Percentiles rank a stretch among this genome's conserved stretches.
Conservation (phyloP, 2,329 filamentous ascomycete genomes). For the Sordariomycetes sp. region DNA sequence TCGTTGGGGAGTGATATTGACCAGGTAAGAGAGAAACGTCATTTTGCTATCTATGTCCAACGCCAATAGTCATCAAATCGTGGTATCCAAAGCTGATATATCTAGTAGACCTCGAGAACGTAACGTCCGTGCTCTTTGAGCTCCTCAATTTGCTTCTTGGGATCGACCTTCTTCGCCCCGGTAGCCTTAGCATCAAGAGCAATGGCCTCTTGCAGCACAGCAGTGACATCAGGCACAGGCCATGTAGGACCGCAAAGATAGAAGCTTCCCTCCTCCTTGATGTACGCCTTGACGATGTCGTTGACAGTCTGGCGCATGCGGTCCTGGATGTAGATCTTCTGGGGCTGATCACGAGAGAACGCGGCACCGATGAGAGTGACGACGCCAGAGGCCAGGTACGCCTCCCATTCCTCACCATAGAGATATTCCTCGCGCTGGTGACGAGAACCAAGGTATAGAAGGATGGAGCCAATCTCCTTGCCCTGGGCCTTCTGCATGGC, state of each 20-base stretch:
- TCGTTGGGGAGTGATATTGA: too few species aligned
- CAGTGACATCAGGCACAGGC: slow-evolving; percentile 95
- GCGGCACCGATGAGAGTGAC: slow-evolving; percentile 89
- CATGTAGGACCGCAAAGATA: slow-evolving; percentile 97
- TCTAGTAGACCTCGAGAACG: slow-evolving; percentile 91
- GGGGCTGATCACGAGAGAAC: slow-evolving; percentile 91
- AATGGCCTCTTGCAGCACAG: slow-evolving; percentile 89
- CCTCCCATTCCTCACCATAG: slow-evolving; percentile 98
- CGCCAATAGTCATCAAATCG: too few species aligned
- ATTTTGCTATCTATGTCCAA: too few species aligned
- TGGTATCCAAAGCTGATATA: too few species aligned
- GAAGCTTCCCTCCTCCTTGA: slow-evolving; percentile 81
- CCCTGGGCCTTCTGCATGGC: slow-evolving; percentile 97
- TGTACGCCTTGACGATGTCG: slow-evolving; percentile 79
- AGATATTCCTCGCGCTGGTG: slow-evolving; percentile 98
- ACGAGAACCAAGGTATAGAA: slow-evolving; percentile 93
- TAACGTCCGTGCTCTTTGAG: slow-evolving; percentile 93
- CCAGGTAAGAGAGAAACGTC: too few species aligned
- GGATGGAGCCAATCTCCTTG: slow-evolving; percentile 85
- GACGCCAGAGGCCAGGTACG: slow-evolving; percentile 89
- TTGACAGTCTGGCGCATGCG: slow-evolving; percentile 83
- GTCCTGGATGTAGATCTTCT: slow-evolving; percentile 99
- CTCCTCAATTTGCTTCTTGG: slow-evolving; percentile 87
- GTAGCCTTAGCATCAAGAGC: slow-evolving; percentile 58
- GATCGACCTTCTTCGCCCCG: slow-evolving; percentile 69